A percentile compares a stretch with the other conserved stretches of the same genome.
phyloP scores from a whole-genome alignment of 257 asterid genomes.

The Linderniella brevidens region DNA sequence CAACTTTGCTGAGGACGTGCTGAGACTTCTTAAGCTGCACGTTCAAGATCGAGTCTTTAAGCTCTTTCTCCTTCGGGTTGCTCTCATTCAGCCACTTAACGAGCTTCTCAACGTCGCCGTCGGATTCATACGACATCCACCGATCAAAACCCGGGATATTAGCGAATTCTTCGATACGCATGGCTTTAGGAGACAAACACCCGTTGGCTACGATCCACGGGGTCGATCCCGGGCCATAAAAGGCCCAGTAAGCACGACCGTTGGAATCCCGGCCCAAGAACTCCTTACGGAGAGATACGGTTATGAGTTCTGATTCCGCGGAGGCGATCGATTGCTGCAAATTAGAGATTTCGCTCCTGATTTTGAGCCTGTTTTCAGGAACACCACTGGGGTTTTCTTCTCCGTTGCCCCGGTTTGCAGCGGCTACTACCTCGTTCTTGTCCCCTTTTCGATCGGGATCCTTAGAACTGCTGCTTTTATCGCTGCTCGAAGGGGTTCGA shows the following conservation, averaged over 20 bases:
- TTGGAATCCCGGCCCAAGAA: constrained; percentile 75
- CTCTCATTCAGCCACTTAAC: constrained; percentile 61
- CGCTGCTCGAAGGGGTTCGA: too few relatives aligned
- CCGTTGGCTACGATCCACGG: constrained; percentile 58
- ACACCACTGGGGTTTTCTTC: too few relatives aligned
- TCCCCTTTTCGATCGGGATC: too few relatives aligned
- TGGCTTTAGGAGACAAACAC: constrained; percentile 22
- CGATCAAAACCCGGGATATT: constrained; percentile 34
- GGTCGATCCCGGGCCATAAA: constrained; percentile 30
- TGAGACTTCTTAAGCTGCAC: constrained; percentile 31
- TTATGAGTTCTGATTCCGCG: constrained; percentile 42
- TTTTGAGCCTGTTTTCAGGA: neutral
- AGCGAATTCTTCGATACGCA: constrained; percentile 24
- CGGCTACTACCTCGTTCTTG: too few relatives aligned
- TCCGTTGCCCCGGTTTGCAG: too few relatives aligned
- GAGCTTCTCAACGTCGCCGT: constrained; percentile 44
- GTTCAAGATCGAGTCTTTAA: constrained; percentile 56
- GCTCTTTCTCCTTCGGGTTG: constrained; percentile 53
- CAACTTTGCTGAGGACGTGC: constrained; percentile 20
- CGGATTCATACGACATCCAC: constrained; percentile 65
- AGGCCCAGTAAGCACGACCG: constrained; percentile 77
- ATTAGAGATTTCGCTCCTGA: constrained; percentile 33
- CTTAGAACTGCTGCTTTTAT: too few relatives aligned
- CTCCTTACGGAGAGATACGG: constrained; percentile 55
- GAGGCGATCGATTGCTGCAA: constrained; percentile 45